These are phyloP conservation scores for Trichosporon sp. DNA, from an alignment of 1,284 basidiomycete genomes.

Conservation along the genomic window DNA sequence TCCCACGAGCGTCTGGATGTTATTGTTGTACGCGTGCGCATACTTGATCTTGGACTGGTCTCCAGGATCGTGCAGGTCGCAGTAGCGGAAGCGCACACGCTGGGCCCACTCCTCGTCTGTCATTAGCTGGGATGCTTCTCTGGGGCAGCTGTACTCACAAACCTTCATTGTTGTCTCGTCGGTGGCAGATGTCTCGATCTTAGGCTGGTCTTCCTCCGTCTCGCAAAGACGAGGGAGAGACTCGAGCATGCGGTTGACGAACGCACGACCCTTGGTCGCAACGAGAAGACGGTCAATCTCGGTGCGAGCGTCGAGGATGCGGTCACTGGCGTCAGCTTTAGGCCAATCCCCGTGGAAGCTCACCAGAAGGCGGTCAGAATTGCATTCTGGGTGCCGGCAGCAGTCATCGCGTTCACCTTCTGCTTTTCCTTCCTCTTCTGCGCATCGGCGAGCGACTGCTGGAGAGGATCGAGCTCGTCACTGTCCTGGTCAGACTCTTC, in stretches of 20 bases:
- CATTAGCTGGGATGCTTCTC: too few relatives aligned
- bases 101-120: slow-evolving; percentile 75
- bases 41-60: slow-evolving; percentile 23
- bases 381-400: slow-evolving; percentile 37
- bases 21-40: slow-evolving; percentile 37
- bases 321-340: slow-evolving; percentile 68
- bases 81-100: slow-evolving; percentile 79
- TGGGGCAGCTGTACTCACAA: slow-evolving; percentile 52
- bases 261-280: slow-evolving; percentile 80
- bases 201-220: not conserved
- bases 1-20: slow-evolving; percentile 33
- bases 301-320: slow-evolving; percentile 73
- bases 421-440: slow-evolving; percentile 50
- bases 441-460: not conserved
- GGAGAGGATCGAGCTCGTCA: slow-evolving; percentile 7
- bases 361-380: slow-evolving; percentile 56
- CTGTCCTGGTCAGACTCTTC: slow-evolving; percentile 15
- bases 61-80: slow-evolving; percentile 60
- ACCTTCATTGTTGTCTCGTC: slow-evolving; percentile 69
- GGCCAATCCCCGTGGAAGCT: slow-evolving; percentile 21
- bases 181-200: slow-evolving; percentile 48
- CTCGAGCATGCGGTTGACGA: slow-evolving; percentile 73
- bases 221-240: slow-evolving; percentile 69
- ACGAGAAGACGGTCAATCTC: slow-evolving; percentile 80
- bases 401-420: not conserved